These are phyloP conservation scores for Clonostachys byssicola DNA, from an alignment of 2,329 filamentous ascomycete species.

Conservation along the genomic window DNA sequence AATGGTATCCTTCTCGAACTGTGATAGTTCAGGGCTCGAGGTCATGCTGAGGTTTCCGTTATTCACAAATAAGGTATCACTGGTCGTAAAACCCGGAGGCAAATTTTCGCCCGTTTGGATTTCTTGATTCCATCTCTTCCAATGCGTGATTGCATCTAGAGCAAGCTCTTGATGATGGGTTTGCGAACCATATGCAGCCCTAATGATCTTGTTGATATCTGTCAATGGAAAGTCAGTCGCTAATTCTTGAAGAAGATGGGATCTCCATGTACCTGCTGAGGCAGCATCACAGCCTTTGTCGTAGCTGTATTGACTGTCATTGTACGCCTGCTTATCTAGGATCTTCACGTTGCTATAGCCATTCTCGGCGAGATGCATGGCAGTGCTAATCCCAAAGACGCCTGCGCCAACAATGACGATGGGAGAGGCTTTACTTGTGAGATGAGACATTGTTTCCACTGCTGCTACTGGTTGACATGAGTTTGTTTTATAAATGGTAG, in stretches of 20 bases:
- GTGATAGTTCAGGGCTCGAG: constrained; percentile 11
- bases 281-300: constrained; percentile 34
- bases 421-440: constrained; percentile 1
- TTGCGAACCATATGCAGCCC: constrained; percentile 31
- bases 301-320: constrained; percentile 32
- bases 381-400: constrained; percentile 29
- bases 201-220: constrained; percentile 32
- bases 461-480: too few relatives aligned
- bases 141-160: constrained; percentile 31
- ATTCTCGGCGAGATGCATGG: constrained; percentile 19
- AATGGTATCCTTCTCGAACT: constrained; percentile 29
- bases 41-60: constrained; percentile 26
- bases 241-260: not conserved
- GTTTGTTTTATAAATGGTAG: too few relatives aligned
- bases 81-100: constrained; percentile 26
- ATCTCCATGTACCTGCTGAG: constrained; percentile 24
- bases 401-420: constrained; percentile 15
- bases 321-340: constrained; percentile 39
- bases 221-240: not conserved
- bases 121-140: constrained; percentile 39
- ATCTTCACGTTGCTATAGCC: constrained; percentile 43
- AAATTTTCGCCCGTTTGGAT: constrained; percentile 18
- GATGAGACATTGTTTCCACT: not conserved
- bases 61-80: constrained; percentile 29
- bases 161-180: constrained; percentile 40